Conservation (phyloP, 345 rosid genomes). For the Streptanthus diversifolius region DNA sequence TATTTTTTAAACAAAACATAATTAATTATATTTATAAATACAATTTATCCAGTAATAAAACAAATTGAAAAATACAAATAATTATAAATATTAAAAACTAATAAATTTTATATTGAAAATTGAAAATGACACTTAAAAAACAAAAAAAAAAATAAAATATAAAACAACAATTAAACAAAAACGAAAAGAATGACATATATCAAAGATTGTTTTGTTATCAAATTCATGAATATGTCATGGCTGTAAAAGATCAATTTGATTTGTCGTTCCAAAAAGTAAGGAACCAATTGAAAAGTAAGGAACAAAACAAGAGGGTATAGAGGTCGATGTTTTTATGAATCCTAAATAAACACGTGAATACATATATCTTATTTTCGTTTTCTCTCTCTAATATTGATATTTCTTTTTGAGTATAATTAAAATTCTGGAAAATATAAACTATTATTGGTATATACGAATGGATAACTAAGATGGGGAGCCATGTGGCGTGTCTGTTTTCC, state of each 20-base stretch:
- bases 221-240: not conserved
- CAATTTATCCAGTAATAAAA: too few species aligned
- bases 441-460: conserved; percentile 20
- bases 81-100: too few species aligned
- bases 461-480: conserved; percentile 16
- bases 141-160: too few species aligned
- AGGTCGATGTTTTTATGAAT: conserved; percentile 9
- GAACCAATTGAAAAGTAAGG: not conserved
- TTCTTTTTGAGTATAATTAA: not conserved
- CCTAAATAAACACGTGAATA: conserved; percentile 25
- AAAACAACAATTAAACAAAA: too few species aligned
- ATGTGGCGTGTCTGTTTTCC: conserved; percentile 31
- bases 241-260: not conserved
- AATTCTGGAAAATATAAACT: not conserved
- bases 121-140: too few species aligned
- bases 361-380: not conserved
- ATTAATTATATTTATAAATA: too few species aligned
- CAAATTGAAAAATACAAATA: too few species aligned
- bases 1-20: too few species aligned
- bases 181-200: too few species aligned
- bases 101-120: too few species aligned
- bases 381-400: not conserved
- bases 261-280: not conserved
- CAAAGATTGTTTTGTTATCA: not conserved
- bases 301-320: conserved; percentile 3